These are phyloP conservation scores for Cyclotella choctawhatcheeana DNA, from an alignment of 108 stramenopile genomes.

Conservation along the genomic window DNA sequence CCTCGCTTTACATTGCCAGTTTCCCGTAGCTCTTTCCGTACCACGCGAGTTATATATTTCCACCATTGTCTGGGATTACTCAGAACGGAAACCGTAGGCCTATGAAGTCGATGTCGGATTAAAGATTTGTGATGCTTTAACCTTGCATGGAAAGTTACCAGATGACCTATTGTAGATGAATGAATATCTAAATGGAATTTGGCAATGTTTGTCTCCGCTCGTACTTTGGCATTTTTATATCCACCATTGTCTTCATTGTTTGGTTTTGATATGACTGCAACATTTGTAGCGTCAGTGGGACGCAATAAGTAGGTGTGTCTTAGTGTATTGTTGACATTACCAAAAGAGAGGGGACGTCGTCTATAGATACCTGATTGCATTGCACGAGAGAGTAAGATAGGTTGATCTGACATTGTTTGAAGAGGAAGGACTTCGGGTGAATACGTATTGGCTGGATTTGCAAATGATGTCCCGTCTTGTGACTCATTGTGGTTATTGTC, in stretches of 20 bases:
- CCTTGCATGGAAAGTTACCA: constrained; percentile 11
- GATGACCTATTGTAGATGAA: constrained; percentile 4
- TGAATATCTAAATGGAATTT: not conserved
- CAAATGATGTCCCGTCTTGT: not conserved
- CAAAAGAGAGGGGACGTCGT: constrained; percentile 34
- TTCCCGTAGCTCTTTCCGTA: constrained; percentile 54
- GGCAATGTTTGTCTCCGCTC: constrained; percentile 6
- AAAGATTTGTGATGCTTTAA: constrained; percentile 57
- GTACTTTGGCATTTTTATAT: not conserved
- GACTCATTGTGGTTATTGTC: constrained; percentile 18
- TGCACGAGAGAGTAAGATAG: constrained; percentile 17
- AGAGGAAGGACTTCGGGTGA: constrained; percentile 15
- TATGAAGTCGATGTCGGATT: constrained; percentile 52
- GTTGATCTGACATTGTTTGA: constrained; percentile 16
- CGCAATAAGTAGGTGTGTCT: constrained; percentile 59
- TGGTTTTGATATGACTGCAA: constrained; percentile 40
- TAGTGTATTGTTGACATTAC: constrained; percentile 16
- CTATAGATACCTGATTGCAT: constrained; percentile 56
- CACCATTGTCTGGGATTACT: constrained; percentile 64
- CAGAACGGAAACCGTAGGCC: constrained; percentile 44
- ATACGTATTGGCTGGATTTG: not conserved
- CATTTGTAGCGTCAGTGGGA: constrained; percentile 54
- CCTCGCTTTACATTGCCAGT: constrained; percentile 17
- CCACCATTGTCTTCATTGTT: constrained; percentile 24
- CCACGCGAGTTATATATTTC: constrained; percentile 53